Evolutionary conservation across 495 filamentous ascomycete genomes (phyloP), one percentile per base, ranked within the genome.

Genomic region (Polyplosphaeria fusca): DNA sequence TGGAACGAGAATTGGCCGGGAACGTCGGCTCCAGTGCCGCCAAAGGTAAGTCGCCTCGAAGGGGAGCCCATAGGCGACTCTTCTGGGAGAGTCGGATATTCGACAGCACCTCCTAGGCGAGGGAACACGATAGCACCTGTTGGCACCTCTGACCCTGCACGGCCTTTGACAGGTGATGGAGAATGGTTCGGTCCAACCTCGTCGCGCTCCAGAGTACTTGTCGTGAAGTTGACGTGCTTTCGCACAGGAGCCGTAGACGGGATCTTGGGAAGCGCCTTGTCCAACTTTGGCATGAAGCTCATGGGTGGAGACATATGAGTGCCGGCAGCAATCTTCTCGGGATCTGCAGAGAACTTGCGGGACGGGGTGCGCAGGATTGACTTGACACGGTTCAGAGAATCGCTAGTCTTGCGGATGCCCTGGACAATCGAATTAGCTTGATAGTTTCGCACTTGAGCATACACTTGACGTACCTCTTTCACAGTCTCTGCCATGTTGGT

Each of bases 161-260:
- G 52, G 14, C 52, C 51, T 45, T 64, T 64, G 5, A 55, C 50
- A 2, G 44, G 58, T 5, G 51, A 65, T n/a, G 59, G 63, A 25
- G 52, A 55, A 19, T 57, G 56, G 49, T 52, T 52, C 9, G 53
- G 41, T 30, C 55, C 64, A 35, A 77, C 70, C 13, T 64, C 24
- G 32, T 23, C 35, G 68, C 51, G 73, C 70, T 52, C 58, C 18
- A 80, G 77, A 18, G 77, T 77, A 44, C 73, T 79, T 1, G 76
- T 73, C 2, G 79, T 79, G 60, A 85, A 86, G 42, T 80, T 80
- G 52, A 86, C 82, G 26, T 75, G 80, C 68, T 86, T 86, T 62
- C 75, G 75, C 32, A 45, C 58, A 26, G 61, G 58, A 43, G 38
- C 68, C 43, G 44, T 65, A 39, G 53, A 49, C 13, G 44, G 69